Percentiles rank a stretch among this genome's conserved stretches.
These are phyloP conservation scores for Coffea humblotiana DNA, from an alignment of 305 asterid genomes.

Conservation along the genomic window DNA sequence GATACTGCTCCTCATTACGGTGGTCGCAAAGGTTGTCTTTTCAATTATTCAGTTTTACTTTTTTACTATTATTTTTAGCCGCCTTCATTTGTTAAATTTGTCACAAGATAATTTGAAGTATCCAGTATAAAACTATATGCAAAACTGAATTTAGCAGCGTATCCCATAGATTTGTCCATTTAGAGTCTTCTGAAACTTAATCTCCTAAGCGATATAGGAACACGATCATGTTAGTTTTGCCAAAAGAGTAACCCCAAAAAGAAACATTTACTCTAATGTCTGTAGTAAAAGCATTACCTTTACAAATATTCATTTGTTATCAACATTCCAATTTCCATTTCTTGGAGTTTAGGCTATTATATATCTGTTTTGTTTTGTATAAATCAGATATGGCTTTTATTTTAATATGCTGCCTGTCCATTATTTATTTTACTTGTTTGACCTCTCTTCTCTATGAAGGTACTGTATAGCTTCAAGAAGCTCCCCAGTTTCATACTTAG, in stretches of 20 bases:
- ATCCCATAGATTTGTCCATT: not conserved
- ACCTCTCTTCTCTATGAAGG: not conserved
- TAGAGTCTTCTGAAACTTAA: not conserved
- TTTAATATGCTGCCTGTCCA: not conserved
- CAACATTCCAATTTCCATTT: not conserved
- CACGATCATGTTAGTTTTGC: not conserved
- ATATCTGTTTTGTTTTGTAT: not conserved
- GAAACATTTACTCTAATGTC: too few species aligned
- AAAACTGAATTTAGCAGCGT: not conserved
- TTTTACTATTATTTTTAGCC: too few species aligned
- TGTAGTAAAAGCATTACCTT: not conserved
- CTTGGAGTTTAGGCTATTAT: not conserved
- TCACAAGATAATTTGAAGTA: not conserved
- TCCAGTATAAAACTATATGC: not conserved
- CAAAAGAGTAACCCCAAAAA: not conserved
- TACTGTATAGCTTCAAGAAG: not conserved
- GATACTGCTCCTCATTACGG: conserved; percentile 96
- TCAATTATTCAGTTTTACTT: not conserved
- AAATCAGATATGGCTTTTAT: not conserved
- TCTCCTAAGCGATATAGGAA: not conserved
- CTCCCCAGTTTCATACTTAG: not conserved
- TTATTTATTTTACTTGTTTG: not conserved
- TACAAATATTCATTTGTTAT: too few species aligned
- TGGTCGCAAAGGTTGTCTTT: conserved; percentile 63
- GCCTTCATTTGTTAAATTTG: not conserved